Evolutionary conservation across 805 yeast genomes (phyloP).

Genomic region (Torulaspora franciscae): DNA sequence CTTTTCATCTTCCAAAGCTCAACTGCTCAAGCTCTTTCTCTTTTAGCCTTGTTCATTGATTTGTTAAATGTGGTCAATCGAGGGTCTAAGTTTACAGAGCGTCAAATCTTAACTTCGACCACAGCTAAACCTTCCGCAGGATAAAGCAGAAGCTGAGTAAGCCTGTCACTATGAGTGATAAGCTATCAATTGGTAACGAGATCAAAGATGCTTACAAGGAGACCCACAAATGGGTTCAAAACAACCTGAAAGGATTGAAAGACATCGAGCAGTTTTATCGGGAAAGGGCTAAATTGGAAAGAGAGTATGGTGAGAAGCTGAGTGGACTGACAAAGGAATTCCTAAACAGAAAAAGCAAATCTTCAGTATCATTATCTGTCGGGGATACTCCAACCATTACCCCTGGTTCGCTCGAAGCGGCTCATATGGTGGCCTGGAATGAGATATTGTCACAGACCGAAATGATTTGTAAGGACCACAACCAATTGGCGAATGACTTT

Average conservation of each 20-base stretch:
- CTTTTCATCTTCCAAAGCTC: slow-evolving; percentile 18
- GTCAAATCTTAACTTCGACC: neutral
- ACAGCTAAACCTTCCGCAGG: neutral
- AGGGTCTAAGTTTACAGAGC: neutral
- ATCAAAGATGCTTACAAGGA: slow-evolving; percentile 73
- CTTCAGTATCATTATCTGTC: slow-evolving; percentile 65
- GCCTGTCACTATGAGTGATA: slow-evolving; percentile 21
- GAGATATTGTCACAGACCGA: slow-evolving; percentile 83
- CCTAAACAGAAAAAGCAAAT: slow-evolving; percentile 69
- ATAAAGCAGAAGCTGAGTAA: neutral
- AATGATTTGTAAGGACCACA: slow-evolving; percentile 62
- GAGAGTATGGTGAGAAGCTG: slow-evolving; percentile 71
- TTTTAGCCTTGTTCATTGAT: neutral
- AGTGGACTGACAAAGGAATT: slow-evolving; percentile 60
- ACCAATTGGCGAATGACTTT: slow-evolving; percentile 55
- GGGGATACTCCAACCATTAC: slow-evolving; percentile 90
- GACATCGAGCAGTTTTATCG: slow-evolving; percentile 81
- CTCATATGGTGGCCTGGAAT: slow-evolving; percentile 84
- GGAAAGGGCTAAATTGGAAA: slow-evolving; percentile 77
- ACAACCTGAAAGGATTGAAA: slow-evolving; percentile 66
- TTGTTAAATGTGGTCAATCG: neutral
- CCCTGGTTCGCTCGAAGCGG: slow-evolving; percentile 91
- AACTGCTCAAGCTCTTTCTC: neutral
- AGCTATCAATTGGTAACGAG: slow-evolving; percentile 57
- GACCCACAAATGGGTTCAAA: slow-evolving; percentile 72